Evolutionary conservation across 2,329 filamentous ascomycete species (phyloP).

Genomic region (Pseudogymnoascus sp.): DNA sequence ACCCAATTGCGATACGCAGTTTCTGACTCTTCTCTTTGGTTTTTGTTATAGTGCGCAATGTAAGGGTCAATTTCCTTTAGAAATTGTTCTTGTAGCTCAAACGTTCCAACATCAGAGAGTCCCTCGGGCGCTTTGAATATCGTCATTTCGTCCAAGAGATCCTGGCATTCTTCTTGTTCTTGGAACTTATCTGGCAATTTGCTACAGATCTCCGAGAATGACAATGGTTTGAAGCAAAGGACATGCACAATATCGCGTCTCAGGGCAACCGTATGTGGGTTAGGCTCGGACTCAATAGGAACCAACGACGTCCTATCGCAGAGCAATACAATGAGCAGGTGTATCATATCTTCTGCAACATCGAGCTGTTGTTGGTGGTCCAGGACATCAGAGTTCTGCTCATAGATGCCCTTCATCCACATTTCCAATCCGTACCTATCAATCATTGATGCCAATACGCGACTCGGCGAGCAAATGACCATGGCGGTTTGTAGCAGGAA

Average conservation of each 20-base stretch:
- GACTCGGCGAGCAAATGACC: constrained; percentile 72
- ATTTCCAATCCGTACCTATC: constrained; percentile 82
- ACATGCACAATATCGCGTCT: constrained; percentile 87
- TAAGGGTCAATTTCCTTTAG: constrained; percentile 90
- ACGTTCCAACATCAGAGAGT: constrained; percentile 83
- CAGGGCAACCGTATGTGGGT: constrained; percentile 61
- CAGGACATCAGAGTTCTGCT: constrained; percentile 60
- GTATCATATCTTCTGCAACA: constrained; percentile 90
- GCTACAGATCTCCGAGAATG: constrained; percentile 81
- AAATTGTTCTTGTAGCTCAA: constrained; percentile 80
- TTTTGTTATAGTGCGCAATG: constrained; percentile 91
- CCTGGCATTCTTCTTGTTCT: constrained; percentile 80
- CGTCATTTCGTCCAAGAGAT: constrained; percentile 77
- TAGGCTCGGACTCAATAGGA: constrained; percentile 54
- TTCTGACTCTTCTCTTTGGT: constrained; percentile 93
- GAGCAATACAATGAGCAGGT: constrained; percentile 81
- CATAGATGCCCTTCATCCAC: constrained; percentile 80
- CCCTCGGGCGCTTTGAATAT: constrained; percentile 86
- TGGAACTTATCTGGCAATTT: constrained; percentile 83
- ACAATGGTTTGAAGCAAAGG: constrained; percentile 90
- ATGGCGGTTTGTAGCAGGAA: constrained; percentile 88
- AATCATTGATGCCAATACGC: constrained; percentile 79
- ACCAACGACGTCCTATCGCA: constrained; percentile 80
- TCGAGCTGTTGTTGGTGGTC: constrained; percentile 87
- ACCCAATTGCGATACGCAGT: constrained; percentile 78